Evolutionary conservation across 164 flowering plant genomes (phyloP), one percentile per base, ranked within the genome.

Genomic region (Magnolia changhungtana): DNA sequence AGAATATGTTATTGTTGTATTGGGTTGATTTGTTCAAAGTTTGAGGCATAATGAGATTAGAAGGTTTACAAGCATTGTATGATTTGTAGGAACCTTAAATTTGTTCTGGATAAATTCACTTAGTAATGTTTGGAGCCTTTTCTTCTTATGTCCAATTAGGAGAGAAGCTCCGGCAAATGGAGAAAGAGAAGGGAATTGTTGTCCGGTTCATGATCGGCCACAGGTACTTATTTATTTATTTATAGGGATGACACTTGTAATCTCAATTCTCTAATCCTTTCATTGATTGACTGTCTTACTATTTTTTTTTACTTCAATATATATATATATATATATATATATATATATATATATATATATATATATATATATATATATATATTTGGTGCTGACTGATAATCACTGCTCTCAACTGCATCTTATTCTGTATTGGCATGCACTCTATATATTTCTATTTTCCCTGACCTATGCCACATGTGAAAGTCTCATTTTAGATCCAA

Each of bases 171-270:
- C 67, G 82, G 16, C 86, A 87, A 76, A 78, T 96, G 77, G 99
- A 94, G 86, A 79, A 77, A 3, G 97, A 92, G 87, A 94, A 96
- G 86, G 99, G 99, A 37, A 90, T 96, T 80, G 86, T 96, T n/a
- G 76, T 94, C 27, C 89, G 98, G 29, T 96, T 96, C 84, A 96
- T 91, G 93, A 91, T 96, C 82, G 99, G 99, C 50, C 99, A 91
- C 82, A 92, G 98, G 99, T 96, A 82, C 61, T 37, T 64, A 23
- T 23, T 23, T 23, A 0, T 23, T 23, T 23, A 23, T 31, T 27
- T 8, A 23, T 61, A 16, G 16, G 3, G 50, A 3, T 20, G 14
- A 7, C 7, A 18, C 65, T 63, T n/a, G 7, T 20, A 31, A 29
- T 10, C 71, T 31, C 18, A 29, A 16, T 55, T 55, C 61, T 10